A percentile compares a stretch with the other conserved stretches of the same genome.
These are phyloP conservation scores for Candida taoyuanica DNA, from an alignment of 805 yeast genomes.

Conservation along the genomic window DNA sequence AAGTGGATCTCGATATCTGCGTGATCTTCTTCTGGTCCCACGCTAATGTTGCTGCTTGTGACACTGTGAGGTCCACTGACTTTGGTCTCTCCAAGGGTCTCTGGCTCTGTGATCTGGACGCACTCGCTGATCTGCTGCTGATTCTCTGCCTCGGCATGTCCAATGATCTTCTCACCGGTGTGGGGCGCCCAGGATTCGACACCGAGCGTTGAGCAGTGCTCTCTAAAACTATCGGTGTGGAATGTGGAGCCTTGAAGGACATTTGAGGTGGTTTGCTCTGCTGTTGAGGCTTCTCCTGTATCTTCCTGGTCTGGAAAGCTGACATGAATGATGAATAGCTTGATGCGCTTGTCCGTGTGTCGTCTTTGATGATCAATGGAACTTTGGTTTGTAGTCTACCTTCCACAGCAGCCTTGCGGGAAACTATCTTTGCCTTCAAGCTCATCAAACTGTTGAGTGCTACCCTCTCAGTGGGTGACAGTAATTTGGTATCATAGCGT, in stretches of 20 bases:
- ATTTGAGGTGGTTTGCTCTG: neutral
- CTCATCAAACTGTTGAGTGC: conserved; percentile 15
- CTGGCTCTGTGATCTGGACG: conserved; percentile 10
- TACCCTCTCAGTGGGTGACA: conserved; percentile 14
- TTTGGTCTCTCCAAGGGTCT: conserved; percentile 23
- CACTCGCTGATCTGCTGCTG: conserved; percentile 1
- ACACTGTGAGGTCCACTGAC: conserved; percentile 23
- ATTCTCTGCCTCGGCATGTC: conserved; percentile 17
- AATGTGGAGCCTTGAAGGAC: conserved; percentile 14
- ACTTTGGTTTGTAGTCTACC: conserved; percentile 13
- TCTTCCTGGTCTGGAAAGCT: conserved; percentile 15
- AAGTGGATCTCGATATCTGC: conserved; percentile 13
- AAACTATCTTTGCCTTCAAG: conserved; percentile 17
- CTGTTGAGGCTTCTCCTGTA: no score
- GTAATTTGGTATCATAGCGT: conserved; percentile 1
- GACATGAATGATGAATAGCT: conserved; percentile 26
- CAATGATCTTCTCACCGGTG: conserved; percentile 10
- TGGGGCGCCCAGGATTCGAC: neutral
- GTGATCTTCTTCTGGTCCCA: conserved; percentile 22
- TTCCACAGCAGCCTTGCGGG: conserved; percentile 13
- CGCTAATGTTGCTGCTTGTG: conserved; percentile 25
- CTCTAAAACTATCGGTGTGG: no score
- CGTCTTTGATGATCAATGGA: conserved; percentile 11
- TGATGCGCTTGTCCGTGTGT: conserved; percentile 16
- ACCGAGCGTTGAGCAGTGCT: conserved; percentile 2